Percentiles rank a stretch among this genome's conserved stretches.
Conservation (phyloP, 345 rosid genomes). For the Psidium guajava region DNA sequence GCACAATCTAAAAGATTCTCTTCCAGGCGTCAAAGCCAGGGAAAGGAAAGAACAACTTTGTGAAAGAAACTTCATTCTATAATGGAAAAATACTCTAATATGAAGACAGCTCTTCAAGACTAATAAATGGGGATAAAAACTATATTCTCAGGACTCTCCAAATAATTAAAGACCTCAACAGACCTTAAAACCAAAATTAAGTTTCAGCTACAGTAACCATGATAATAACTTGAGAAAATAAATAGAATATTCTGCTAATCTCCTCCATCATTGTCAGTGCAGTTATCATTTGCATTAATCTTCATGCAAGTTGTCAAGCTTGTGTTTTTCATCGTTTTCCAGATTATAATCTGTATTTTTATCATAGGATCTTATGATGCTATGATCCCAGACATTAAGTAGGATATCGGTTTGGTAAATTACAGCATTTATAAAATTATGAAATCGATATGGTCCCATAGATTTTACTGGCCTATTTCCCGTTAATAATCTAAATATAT, state of each 20-base stretch:
- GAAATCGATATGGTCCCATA: neutral
- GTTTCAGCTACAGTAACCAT: neutral
- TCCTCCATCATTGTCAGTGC: no score
- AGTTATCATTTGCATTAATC: no score
- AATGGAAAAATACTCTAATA: neutral
- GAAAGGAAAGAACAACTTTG: neutral
- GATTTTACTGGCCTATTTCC: neutral
- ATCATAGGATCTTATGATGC: neutral
- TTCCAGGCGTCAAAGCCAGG: neutral
- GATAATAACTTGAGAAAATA: neutral
- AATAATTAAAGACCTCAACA: neutral
- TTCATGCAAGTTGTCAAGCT: neutral
- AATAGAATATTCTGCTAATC: no score
- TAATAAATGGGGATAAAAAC: neutral
- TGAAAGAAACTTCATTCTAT: neutral
- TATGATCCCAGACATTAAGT: neutral
- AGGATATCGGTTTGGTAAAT: neutral
- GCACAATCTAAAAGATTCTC: neutral
- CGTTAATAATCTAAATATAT: no score
- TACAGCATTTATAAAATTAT: no score
- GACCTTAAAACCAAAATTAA: neutral
- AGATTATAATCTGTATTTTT: no score
- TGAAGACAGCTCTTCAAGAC: neutral
- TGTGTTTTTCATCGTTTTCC: no score
- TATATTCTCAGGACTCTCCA: neutral